These are phyloP conservation scores for Fusarium napiforme DNA, from an alignment of 2,329 filamentous ascomycete species.

Conservation along the genomic window DNA sequence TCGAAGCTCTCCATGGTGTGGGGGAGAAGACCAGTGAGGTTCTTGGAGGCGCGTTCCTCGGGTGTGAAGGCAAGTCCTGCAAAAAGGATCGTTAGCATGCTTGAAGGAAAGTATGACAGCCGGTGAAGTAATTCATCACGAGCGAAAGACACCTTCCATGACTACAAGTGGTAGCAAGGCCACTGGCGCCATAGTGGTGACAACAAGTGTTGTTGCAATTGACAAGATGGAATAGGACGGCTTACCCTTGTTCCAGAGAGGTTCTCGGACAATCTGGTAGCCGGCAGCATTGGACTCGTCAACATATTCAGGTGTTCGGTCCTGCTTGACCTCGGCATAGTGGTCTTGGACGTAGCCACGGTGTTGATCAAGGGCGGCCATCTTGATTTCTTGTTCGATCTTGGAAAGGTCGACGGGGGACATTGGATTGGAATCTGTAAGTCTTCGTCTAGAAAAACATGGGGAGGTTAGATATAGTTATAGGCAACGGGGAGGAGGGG, in stretches of 20 bases:
- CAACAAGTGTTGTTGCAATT: constrained; percentile 24
- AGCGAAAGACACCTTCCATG: neutral
- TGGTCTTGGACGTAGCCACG: constrained; percentile 68
- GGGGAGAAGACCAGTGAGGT: constrained; percentile 73
- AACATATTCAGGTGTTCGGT: constrained; percentile 64
- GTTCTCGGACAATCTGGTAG: constrained; percentile 71
- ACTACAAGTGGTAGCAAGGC: neutral
- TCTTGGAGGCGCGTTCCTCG: constrained; percentile 71
- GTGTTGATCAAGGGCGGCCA: constrained; percentile 68
- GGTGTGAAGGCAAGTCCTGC: constrained; percentile 72
- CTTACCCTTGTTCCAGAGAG: constrained; percentile 74
- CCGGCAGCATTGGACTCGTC: constrained; percentile 63
- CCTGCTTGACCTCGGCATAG: constrained; percentile 67
- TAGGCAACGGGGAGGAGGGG: constrained; percentile 49
- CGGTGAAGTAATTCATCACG: neutral
- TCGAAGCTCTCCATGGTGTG: constrained; percentile 70
- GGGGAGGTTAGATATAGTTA: constrained; percentile 62
- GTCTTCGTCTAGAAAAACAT: constrained; percentile 60
- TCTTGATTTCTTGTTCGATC: constrained; percentile 70
- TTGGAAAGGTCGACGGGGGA: constrained; percentile 65
- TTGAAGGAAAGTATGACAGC: neutral
- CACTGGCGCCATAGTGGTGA: constrained; percentile 19
- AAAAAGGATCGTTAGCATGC: constrained; percentile 21
- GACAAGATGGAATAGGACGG: constrained; percentile 17
- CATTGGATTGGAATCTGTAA: constrained; percentile 66